Evolutionary conservation across 1,139 yeast genomes (phyloP), one percentile per base, ranked within the genome.

Genomic region (Spencermartinsiella ligniputridi): DNA sequence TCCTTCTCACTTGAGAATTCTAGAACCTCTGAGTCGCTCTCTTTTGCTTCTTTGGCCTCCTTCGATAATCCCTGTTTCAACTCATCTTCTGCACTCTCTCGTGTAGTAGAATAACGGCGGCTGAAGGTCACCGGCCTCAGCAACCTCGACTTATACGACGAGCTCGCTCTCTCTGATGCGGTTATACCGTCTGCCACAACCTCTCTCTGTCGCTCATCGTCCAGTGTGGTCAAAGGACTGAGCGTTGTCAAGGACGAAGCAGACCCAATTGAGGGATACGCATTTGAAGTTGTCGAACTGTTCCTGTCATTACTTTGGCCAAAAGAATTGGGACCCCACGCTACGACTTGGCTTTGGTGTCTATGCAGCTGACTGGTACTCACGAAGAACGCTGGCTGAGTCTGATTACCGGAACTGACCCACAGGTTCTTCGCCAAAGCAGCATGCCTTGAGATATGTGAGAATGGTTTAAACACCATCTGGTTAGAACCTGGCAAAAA

Each of bases 361-460:
- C 71, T 58, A 25, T 63, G 62, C 38, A 66, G 61, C 48, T 67
- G 70, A 39, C 60, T 64, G 3, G 72, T 68, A 13, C 71, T 60
- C 34, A 66, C 63, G 45, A 68, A 69, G 48, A 69, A 68, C 11
- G 66, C 62, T 42, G 63, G 66, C 44, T 59, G 61, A 3, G 61
- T 33, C 22, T 54, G 54, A 41, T 54, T 50, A 27, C 44, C 41
- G 42, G 50, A 38, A 3, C 61, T 46, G 15, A 61, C 48, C 63
- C 67, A 66, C 24, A 66, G 51, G 41, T 59, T 57, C 48, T 64
- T 60, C 15, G 70, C 68, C 37, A 67, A 52, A 37, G 62, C 52
- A 5, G 69, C 63, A 37, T 64, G 63, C 40, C 68, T 55, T 25
- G 69, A 60, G 32, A 67, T 50, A 44, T 60, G 57, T 27, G 66